Base-by-base conservation (phyloP, 208 protist genomes). In the Crithidia sp. region DNA sequence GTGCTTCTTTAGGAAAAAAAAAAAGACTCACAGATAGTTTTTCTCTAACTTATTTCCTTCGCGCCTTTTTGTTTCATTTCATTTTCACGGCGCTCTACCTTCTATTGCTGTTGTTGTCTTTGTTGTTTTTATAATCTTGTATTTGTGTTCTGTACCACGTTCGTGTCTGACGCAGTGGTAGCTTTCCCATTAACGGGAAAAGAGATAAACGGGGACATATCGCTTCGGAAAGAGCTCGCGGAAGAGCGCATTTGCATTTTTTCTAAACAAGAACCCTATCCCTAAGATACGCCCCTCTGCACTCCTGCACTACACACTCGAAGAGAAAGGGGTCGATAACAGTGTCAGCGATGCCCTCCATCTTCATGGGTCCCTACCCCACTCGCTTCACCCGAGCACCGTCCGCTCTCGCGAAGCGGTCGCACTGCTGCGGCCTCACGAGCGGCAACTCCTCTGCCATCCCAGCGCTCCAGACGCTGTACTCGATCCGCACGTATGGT, bases 351-450 rank as follows among this genome's bases (percentile, higher is more conserved):
- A 60, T 69, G 65, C 19, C 14, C 4, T 37, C 62, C 19, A 14
- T 77, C 60, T 67, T 71, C 28, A 58, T 71, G 44, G 56, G 55
- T n/a, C 47, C 10, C 64, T 54, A 59, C 52, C 43, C 64, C 7
- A 43, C 41, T 2, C 58, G 64, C 36, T 9, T 55, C 58, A 50
- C 63, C 9, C 62, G 72, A 41, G 41, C 13, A 8, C 64, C 55
- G 58, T 44, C 19, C 55, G 54, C 50, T 12, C 16, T 19, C 8
- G 56, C 58, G 17, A 8, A 67, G 41, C n/a, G 56, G 44, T 16
- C 1, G 43, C 57, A 9, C 50, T 9, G 57, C 17, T 54, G 17
- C 64, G 5, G 47, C 53, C 16, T 47, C n/a, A 28, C 9, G 36
- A 17, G 7, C 62, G 13, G 28, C 28, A 28, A 28, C 28, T 49